Evolutionary conservation across 164 flowering plant genomes (phyloP), one percentile per base, ranked within the genome.

Genomic region (Stephania yunnanensis): DNA sequence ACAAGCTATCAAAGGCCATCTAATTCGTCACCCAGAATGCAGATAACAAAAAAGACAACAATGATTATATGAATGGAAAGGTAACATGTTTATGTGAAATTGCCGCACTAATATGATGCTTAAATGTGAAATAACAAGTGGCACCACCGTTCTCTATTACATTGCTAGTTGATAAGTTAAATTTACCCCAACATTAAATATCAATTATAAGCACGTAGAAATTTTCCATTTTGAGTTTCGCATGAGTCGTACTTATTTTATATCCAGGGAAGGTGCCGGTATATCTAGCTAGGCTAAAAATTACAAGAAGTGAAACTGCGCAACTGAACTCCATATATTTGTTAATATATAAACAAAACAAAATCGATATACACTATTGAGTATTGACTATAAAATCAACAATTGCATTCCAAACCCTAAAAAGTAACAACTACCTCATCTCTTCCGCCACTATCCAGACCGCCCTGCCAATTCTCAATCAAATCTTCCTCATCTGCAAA

Each of bases 401-500:
- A 65, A 63, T 65, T 8, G 36, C 2, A 25, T 65, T 22, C 68
- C 42, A 20, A 66, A 1, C 29, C 25, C 25, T 25, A 25, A 25
- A 0, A 25, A 25, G 31, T 15, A 66, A 25, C 7, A 29, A 46
- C 22, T 64, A 73, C 75, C 75, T 73, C 44, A 13, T 73, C 46
- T 0, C 64, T 46, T 50, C 25, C 12, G 30, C 19, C 11, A 45
- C 11, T 20, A 7, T 25, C 25, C 7, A 0, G 8, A 46, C 11
- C 17, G 30, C 30, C 36, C 17, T 61, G 73, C 58, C 46, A 31
- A 76, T 46, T 61, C 61, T 20, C 31, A 30, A 77, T 78, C 48
- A 69, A 74, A 25, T 84, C 89, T 77, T 87, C 89, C 1, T 83
- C 88, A 13, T 71, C 79, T 73, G 55, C 67, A 25, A 46, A 29